Evolutionary conservation across 495 filamentous ascomycete species (phyloP), one percentile per base, ranked within the genome.

Genomic region (Stereocaulon alpinum): DNA sequence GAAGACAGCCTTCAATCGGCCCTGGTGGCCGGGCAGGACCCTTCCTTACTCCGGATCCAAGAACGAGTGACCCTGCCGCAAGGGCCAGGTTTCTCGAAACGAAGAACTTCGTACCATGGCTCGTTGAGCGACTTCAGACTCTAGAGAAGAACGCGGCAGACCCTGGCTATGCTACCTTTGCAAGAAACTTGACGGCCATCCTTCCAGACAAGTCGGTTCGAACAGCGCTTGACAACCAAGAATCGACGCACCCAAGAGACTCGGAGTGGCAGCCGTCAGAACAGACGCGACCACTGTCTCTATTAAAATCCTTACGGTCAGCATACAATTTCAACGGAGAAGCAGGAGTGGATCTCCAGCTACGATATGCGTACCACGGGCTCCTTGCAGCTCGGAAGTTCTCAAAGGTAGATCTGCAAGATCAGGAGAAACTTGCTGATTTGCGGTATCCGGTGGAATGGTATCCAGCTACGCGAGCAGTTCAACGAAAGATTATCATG

Each of bases 371-470:
- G 20, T 72, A 81, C 61, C 82, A 85, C 61, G 79, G 79, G 20
- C 79, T 81, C 43, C 66, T 76, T 4, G 58, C 74, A 17, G 64
- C 56, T 43, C 52, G 44, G 17, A 66, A 68, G 27, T 81, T 78
- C 60, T 80, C 80, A 0, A 60, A 64, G 1, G 70, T 73, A 12
- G 75, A 82, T 49, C 51, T 82, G 29, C 60, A 75, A 53, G 73
- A 83, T 55, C 88, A 93, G 71, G 71, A 74, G 63, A 76, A 77
- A 17, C 70, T 92, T 41, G 82, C 88, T 18, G 89, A 97, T 72
- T 70, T 95, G 48, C 81, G 89, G 37, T 89, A 82, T 68, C 94
- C 94, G 0, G 77, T 82, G 53, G 93, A 96, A 67, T 96, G 91
- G 93, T 99, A 85, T 68, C 90, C 91, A 2, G 79, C 75, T 6